Evolutionary conservation across 116 monocot genomes (phyloP).

Genomic region (Dioscorea cayenensis): DNA sequence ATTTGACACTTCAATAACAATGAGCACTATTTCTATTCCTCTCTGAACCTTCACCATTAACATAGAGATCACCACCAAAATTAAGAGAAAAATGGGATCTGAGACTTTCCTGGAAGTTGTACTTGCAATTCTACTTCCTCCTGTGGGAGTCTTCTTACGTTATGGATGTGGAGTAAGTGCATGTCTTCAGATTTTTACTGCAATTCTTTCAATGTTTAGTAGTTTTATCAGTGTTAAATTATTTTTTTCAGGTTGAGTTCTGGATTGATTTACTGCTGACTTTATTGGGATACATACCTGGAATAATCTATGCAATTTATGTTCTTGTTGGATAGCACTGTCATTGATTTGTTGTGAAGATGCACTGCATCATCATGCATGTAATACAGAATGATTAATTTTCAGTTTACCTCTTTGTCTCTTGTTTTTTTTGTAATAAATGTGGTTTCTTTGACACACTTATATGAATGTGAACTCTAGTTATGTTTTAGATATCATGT

Average conservation of each 20-base stretch:
- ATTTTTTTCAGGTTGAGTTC: constrained; percentile 49
- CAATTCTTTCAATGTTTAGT: neutral
- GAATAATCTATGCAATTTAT: constrained; percentile 40
- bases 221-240: neutral
- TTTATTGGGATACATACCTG: constrained; percentile 60
- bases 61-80: too few species aligned
- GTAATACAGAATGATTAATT: too few species aligned
- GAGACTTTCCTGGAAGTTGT: constrained; percentile 45
- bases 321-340: constrained; percentile 3
- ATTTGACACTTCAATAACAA: too few species aligned
- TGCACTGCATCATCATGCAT: too few species aligned
- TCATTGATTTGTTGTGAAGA: too few species aligned
- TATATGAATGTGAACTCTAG: too few species aligned
- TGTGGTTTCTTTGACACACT: too few species aligned
- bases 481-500: too few species aligned
- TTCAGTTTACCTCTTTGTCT: too few species aligned
- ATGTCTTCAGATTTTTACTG: neutral
- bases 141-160: constrained; percentile 57
- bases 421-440: too few species aligned
- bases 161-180: constrained; percentile 55
- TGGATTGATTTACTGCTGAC: constrained; percentile 70
- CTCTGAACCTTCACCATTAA: too few species aligned
- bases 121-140: constrained; percentile 50
- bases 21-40: too few species aligned
- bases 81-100: constrained; percentile 27